Evolutionary conservation across 2,329 filamentous ascomycete species (phyloP).

Genomic region (Fusarium sp.): DNA sequence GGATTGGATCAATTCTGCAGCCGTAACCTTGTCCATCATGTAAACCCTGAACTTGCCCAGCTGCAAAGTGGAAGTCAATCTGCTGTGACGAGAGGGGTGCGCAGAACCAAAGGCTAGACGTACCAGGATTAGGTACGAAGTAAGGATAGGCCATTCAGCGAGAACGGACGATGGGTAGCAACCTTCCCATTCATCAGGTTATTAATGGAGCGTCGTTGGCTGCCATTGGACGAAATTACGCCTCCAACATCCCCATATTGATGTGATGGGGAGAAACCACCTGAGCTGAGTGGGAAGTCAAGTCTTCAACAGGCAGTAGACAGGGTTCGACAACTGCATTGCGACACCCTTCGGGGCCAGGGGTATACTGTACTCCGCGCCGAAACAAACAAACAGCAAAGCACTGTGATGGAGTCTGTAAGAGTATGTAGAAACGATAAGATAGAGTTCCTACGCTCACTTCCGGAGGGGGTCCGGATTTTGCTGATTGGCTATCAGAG

Average conservation of each 20-base stretch:
- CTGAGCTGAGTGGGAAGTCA: conserved; percentile 19
- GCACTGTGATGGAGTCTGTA: conserved; percentile 9
- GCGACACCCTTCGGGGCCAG: conserved; percentile 34
- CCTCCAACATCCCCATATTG: conserved; percentile 7
- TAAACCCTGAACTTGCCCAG: conserved; percentile 25
- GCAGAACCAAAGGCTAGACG: conserved; percentile 11
- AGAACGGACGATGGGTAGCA: conserved; percentile 16
- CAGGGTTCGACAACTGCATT: conserved; percentile 25
- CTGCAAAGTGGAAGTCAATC: conserved; percentile 39
- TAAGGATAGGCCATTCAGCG: conserved; percentile 18
- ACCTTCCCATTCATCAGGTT: conserved; percentile 24
- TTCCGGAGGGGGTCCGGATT: conserved; percentile 31
- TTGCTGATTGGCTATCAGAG: conserved; percentile 19
- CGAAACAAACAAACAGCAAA: conserved; percentile 22
- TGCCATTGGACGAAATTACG: conserved; percentile 24
- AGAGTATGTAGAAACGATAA: conserved; percentile 15
- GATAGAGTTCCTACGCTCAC: conserved; percentile 34
- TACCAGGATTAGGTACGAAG: not conserved
- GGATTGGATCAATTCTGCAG: conserved; percentile 17
- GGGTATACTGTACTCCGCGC: conserved; percentile 26
- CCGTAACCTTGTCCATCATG: conserved; percentile 15
- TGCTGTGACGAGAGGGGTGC: conserved; percentile 32
- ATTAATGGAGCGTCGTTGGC: conserved; percentile 17
- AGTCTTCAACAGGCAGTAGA: conserved; percentile 4
- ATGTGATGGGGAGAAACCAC: conserved; percentile 21